Base-by-base conservation (phyloP, 495 filamentous ascomycete species). In the Annulohypoxylon maeteangense region DNA sequence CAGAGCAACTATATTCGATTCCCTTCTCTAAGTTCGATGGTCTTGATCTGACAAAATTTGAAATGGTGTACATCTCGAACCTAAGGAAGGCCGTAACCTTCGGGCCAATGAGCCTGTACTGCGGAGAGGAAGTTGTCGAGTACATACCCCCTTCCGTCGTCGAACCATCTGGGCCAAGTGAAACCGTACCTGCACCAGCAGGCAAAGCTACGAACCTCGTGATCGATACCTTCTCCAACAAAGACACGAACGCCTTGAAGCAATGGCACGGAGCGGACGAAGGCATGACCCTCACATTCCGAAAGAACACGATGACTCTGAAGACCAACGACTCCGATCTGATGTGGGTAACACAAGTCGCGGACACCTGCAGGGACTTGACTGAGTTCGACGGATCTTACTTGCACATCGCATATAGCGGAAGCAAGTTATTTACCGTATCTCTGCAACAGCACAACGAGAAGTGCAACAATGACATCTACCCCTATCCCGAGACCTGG, bases 241-340 rank as follows among this genome's bases (percentile, higher is more conserved):
- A 71, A 6, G 75, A 86, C 34, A 80, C 79, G 31, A 94, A 94
- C 70, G 85, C 84, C 23, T 84, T 93, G 1, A 87, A 87, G 2
- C 87, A 89, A 76, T 94, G 88, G 86, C 91, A 94, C 76, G 91
- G 91, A 0, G 79, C 85, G 1, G 90, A 91, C 56, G 89, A 91
- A 64, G 82, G 83, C 8, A 83, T 90, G 60, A 78, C 80, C 10
- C 66, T 86, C 11, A 85, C 85, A 2, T 85, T 87, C 70, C 76
- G 81, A 27, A 77, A 75, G 70, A 78, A 82, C 69, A 73, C 78
- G 55, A 79, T 92, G 65, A 88, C 85, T 8, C 82, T 94, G 57
- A 84, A 81, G 68, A 89, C 88, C 32, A 85, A 85, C 50, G 89
- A 92, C 71, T 85, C 90, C 16, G 91, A 94, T 74, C 82, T 90